Percentiles rank a stretch among this genome's conserved stretches.
phyloP scores from a whole-genome alignment of 345 rosid genomes.

The Heritiera fomes region DNA sequence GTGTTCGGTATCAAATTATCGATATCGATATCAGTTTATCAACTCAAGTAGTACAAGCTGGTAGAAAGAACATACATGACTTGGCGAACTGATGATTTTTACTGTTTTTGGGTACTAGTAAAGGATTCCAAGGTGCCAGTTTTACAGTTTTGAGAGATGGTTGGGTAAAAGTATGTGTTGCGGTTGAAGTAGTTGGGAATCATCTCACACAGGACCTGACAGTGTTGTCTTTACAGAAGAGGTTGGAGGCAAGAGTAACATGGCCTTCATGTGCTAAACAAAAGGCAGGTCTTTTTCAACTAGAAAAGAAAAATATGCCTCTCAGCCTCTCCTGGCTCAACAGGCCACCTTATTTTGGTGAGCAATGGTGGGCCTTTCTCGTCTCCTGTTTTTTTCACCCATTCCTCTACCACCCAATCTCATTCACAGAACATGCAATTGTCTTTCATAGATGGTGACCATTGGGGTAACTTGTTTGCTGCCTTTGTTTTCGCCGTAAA shows the following conservation, averaged over 20 bases:
- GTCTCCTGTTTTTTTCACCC: slow-evolving; percentile 25
- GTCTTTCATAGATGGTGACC: slow-evolving; percentile 42
- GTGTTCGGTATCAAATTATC: no score
- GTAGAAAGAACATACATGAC: not conserved
- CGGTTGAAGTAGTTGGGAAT: slow-evolving; percentile 25
- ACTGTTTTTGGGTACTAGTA: not conserved
- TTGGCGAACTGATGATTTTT: not conserved
- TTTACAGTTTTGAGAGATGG: slow-evolving; percentile 16
- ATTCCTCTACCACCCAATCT: slow-evolving; percentile 41
- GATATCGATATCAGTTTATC: not conserved
- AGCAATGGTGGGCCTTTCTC: slow-evolving; percentile 48
- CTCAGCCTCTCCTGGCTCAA: slow-evolving; percentile 15
- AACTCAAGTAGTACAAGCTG: not conserved
- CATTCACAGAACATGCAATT: slow-evolving; percentile 77
- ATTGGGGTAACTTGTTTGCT: slow-evolving; percentile 19
- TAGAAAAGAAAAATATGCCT: not conserved
- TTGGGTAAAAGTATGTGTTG: slow-evolving; percentile 2
- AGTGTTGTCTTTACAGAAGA: slow-evolving; percentile 34
- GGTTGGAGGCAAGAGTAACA: slow-evolving; percentile 55
- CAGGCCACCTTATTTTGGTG: slow-evolving; percentile 35
- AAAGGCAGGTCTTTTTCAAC: slow-evolving; percentile 42
- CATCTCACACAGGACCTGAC: slow-evolving; percentile 21
- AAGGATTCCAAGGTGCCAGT: slow-evolving; percentile 16
- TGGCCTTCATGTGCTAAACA: slow-evolving; percentile 69
- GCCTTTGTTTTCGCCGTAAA: slow-evolving; percentile 9